A percentile compares a stretch with the other conserved stretches of the same genome.
phyloP scores from a whole-genome alignment of 2,329 filamentous ascomycete species.

The Aspergillus flavus region DNA sequence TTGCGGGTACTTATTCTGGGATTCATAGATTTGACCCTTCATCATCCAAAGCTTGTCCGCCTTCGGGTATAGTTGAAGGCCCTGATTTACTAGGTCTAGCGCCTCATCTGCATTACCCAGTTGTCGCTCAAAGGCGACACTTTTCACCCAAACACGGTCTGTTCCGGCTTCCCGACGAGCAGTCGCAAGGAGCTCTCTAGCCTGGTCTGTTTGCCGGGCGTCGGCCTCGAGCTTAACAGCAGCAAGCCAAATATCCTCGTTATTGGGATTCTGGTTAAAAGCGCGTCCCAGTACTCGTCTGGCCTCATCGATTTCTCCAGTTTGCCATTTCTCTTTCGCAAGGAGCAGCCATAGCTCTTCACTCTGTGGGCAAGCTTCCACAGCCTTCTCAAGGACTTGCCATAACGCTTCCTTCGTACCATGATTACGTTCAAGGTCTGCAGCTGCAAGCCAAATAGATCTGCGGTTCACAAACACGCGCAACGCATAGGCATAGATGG shows the following conservation, averaged over 20 bases:
- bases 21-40: constrained; percentile 96
- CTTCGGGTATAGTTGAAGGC: constrained; percentile 80
- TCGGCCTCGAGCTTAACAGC: constrained; percentile 96
- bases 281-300: constrained; percentile 82
- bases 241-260: constrained; percentile 96
- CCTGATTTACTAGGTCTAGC: constrained; percentile 83
- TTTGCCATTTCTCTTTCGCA: constrained; percentile 90
- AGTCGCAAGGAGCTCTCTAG: constrained; percentile 76
- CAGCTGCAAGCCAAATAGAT: constrained; percentile 86
- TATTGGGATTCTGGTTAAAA: constrained; percentile 93
- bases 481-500: constrained; percentile 89
- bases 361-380: constrained; percentile 87
- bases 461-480: constrained; percentile 87
- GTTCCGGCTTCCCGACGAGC: constrained; percentile 89
- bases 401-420: constrained; percentile 81
- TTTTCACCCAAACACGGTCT: constrained; percentile 96
- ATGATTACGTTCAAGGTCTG: constrained; percentile 87
- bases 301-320: constrained; percentile 83
- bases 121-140: constrained; percentile 88
- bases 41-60: constrained; percentile 95
- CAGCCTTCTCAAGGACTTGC: constrained; percentile 85
- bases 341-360: constrained; percentile 96
- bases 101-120: constrained; percentile 77
- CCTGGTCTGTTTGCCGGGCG: constrained; percentile 78
- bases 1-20: constrained; percentile 74